phyloP scores from a whole-genome alignment of 192 early-diverging fungal genomes.

The Rhizophagus sp. region DNA sequence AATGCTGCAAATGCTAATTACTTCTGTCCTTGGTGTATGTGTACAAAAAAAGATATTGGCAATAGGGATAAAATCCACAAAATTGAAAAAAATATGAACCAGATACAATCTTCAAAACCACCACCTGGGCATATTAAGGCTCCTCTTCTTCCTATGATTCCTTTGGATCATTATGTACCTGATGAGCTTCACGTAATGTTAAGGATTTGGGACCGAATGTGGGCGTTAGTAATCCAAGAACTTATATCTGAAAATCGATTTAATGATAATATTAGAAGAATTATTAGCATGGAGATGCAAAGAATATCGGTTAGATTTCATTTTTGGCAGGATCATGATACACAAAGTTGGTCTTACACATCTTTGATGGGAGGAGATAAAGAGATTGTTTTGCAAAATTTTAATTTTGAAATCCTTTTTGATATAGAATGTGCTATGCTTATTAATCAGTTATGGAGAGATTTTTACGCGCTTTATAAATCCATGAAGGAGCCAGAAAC shows the following conservation, averaged over 20 bases:
- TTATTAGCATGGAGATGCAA: neutral
- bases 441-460: neutral
- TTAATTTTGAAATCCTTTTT: conserved; percentile 1
- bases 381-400: neutral
- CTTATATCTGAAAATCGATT: conserved; percentile 10
- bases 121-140: neutral
- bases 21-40: too few relatives aligned
- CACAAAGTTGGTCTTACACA: neutral
- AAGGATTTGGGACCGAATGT: neutral
- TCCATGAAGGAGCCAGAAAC: neutral
- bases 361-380: too few relatives aligned
- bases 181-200: neutral
- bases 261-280: neutral
- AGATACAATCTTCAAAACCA: too few relatives aligned
- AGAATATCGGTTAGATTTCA: neutral
- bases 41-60: too few relatives aligned
- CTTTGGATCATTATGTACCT: neutral
- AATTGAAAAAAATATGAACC: too few relatives aligned
- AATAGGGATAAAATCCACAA: too few relatives aligned
- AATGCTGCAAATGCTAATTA: too few relatives aligned
- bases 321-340: neutral
- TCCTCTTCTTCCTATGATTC: conserved; percentile 1
- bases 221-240: neutral
- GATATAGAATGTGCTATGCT: neutral
- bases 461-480: neutral